Evolutionary conservation across 345 rosid species (phyloP), one percentile per base, ranked within the genome.

Genomic region (Firmiana major): DNA sequence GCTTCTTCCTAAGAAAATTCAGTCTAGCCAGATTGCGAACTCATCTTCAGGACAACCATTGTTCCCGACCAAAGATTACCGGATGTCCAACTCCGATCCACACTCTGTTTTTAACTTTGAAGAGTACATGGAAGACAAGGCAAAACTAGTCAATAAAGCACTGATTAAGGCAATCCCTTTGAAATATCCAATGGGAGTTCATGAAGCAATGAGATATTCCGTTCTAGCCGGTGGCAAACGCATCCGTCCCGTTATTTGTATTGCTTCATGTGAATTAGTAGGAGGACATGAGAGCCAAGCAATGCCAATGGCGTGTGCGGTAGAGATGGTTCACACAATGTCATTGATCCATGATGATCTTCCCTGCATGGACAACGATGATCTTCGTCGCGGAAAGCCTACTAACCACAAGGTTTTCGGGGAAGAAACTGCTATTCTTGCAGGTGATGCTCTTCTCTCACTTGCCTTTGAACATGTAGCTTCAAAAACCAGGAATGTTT

Each of bases 291-390:
- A 70, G 64, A 26, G 7, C 42, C 55, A 53, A 71, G 89, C 88
- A 10, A 86, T 86, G 90, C 90, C 92, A 3, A 79, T 89, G 6
- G 94, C 97, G 0, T 93, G 98, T 45, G 92, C 93, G 0, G 77
- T 91, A 7, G 97, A 93, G 83, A 91, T 91, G 94, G 85, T 91
- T 48, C 93, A 91, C 75, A 87, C 92, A 16, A 51, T 16, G 88
- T 91, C 97, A 0, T 84, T 93, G 53, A 91, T 93, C 42, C 93
- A 88, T 51, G 98, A 93, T 69, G 93, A 93, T 62, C 89, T 92
- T 28, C 94, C 95, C 62, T 89, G 94, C 38, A 93, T 90, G 97
- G 97, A 92, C 63, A 85, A 89, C 79, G 95, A 92, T 46, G 89
- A 83, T 54, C 85, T 90, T 68, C 90, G 97, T 22, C 94, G 97